phyloP scores from a whole-genome alignment of 805 yeast genomes.

The Danielia reshetovae region DNA sequence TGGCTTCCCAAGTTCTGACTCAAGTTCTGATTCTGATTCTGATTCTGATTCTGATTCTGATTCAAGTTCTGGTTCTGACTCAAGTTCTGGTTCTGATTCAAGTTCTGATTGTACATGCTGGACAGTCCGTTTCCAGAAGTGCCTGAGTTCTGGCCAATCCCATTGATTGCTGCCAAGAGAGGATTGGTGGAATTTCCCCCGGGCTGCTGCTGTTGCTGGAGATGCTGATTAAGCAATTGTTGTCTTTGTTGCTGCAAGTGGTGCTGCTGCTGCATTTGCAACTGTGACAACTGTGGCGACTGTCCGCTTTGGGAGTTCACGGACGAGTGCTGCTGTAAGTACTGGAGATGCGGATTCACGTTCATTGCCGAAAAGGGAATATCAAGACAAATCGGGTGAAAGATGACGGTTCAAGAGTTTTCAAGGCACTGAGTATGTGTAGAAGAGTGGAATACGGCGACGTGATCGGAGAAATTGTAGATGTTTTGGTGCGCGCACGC shows the following conservation, averaged over 20 bases:
- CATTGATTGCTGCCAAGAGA: constrained; percentile 34
- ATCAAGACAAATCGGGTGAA: not conserved
- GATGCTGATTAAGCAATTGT: constrained; percentile 29
- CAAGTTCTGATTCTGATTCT: too few species aligned
- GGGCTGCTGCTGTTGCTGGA: constrained; percentile 27
- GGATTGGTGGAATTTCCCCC: constrained; percentile 24
- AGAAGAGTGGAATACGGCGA: too few species aligned
- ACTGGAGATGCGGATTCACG: constrained; percentile 41
- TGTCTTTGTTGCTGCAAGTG: constrained; percentile 28
- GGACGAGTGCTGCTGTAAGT: constrained; percentile 31
- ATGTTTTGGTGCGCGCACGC: constrained; percentile 1
- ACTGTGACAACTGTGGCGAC: constrained; percentile 34
- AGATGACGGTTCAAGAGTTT: not conserved
- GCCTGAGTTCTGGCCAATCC: constrained; percentile 13
- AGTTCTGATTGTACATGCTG: constrained; percentile 7
- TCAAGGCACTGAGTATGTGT: too few species aligned
- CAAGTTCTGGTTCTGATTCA: constrained; percentile 20
- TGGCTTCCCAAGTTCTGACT: too few species aligned
- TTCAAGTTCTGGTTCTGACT: too few species aligned
- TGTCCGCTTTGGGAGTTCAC: constrained; percentile 18
- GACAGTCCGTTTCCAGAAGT: constrained; percentile 3
- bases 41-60: too few species aligned
- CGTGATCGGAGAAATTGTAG: not conserved
- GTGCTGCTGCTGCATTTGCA: constrained; percentile 29
- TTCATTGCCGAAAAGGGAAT: too few species aligned